phyloP scores from a whole-genome alignment of 352 stramenopile species.

The Globisporangium megalacanthum region DNA sequence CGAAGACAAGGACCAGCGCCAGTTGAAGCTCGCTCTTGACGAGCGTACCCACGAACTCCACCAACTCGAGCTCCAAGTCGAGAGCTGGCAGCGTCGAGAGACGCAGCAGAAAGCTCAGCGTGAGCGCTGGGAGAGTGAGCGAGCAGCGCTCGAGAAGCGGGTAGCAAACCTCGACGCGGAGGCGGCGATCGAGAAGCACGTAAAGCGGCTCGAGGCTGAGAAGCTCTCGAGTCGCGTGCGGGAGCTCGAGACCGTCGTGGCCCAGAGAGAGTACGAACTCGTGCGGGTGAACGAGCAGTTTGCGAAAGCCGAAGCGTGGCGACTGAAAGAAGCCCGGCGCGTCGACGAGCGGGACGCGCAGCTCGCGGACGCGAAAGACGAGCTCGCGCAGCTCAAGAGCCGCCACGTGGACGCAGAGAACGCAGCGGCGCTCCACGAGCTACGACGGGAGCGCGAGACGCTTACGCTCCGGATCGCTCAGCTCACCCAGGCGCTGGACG shows the following conservation, averaged over 20 bases:
- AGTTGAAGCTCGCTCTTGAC: slow-evolving; percentile 22
- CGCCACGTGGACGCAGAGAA: slow-evolving; percentile 42
- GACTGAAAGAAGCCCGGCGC: slow-evolving; percentile 36
- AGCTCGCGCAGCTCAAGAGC: slow-evolving; percentile 32
- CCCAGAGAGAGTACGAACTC: slow-evolving; percentile 50
- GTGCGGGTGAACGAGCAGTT: slow-evolving; percentile 38
- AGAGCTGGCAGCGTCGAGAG: slow-evolving; percentile 39
- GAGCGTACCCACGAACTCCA: slow-evolving; percentile 17
- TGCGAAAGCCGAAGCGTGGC: slow-evolving; percentile 40
- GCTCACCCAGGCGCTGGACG: slow-evolving; percentile 23
- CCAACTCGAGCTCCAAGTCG: slow-evolving; percentile 36
- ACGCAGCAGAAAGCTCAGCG: slow-evolving; percentile 36
- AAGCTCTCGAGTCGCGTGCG: slow-evolving; percentile 38
- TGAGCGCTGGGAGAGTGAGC: slow-evolving; percentile 24
- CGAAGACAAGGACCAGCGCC: slow-evolving; percentile 30
- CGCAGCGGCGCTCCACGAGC: slow-evolving; percentile 34
- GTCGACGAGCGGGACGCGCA: slow-evolving; percentile 47
- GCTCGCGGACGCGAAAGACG: slow-evolving; percentile 40
- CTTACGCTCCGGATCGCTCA: slow-evolving; percentile 16
- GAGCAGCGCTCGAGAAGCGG: slow-evolving; percentile 31
- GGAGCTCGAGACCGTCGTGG: slow-evolving; percentile 39
- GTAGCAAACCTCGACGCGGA: slow-evolving; percentile 27
- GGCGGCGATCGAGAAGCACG: slow-evolving; percentile 19
- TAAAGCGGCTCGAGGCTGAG: slow-evolving; percentile 32
- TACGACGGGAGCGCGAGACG: slow-evolving; percentile 30